Evolutionary conservation across 805 yeast species (phyloP).

Genomic region (Wickerhamomyces xylosicus): DNA sequence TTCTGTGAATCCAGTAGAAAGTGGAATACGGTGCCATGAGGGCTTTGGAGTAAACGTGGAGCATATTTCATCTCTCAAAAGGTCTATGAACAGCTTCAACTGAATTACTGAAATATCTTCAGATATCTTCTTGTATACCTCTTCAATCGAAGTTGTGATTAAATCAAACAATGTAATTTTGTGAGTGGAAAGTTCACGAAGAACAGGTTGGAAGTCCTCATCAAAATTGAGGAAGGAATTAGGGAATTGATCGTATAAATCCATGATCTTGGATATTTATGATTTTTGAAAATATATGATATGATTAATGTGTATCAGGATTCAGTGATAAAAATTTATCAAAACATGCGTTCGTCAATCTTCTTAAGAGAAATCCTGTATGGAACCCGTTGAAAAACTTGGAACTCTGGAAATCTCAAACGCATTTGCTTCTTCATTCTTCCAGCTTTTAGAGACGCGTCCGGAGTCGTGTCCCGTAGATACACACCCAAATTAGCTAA

Average conservation of each 20-base stretch:
- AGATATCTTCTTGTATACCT: slow-evolving; percentile 4
- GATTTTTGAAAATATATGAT: too few relatives aligned
- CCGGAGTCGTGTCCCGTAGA: too few relatives aligned
- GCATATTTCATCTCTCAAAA: background rate
- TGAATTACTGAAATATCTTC: slow-evolving; percentile 6
- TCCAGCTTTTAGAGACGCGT: too few relatives aligned
- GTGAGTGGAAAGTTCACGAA: slow-evolving; percentile 18
- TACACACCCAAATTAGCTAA: too few relatives aligned
- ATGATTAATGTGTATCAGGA: too few relatives aligned
- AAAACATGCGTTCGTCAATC: too few relatives aligned
- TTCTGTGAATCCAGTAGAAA: slow-evolving; percentile 42
- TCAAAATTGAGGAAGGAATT: slow-evolving; percentile 24
- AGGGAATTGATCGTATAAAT: slow-evolving; percentile 31
- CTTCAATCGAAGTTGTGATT: slow-evolving; percentile 24
- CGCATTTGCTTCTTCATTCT: too few relatives aligned
- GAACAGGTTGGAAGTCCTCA: slow-evolving; percentile 20
- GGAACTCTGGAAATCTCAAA: too few relatives aligned
- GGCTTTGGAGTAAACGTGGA: slow-evolving; percentile 4
- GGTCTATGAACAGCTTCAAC: slow-evolving; percentile 2
- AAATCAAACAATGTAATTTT: slow-evolving; percentile 31
- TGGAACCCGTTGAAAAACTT: too few relatives aligned
- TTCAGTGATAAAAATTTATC: too few relatives aligned
- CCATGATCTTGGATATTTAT: too few relatives aligned
- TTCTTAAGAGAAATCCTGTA: too few relatives aligned
- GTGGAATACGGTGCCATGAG: slow-evolving; percentile 12